phyloP scores from a whole-genome alignment of 2,329 filamentous ascomycete species.

The Colletotrichum magnum region DNA sequence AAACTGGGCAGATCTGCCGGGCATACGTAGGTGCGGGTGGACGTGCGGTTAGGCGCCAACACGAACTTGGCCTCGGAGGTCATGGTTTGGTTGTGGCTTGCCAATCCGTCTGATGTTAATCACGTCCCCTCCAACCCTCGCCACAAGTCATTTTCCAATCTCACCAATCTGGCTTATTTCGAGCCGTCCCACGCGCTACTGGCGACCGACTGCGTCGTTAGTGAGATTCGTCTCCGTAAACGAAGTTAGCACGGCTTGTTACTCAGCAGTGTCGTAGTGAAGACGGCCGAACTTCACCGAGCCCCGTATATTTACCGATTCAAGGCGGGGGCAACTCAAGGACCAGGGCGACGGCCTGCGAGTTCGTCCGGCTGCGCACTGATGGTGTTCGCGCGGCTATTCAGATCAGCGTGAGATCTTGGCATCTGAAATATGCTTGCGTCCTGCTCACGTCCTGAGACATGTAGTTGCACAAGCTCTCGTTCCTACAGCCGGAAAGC shows the following conservation, averaged over 20 bases:
- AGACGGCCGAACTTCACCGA: conserved; percentile 9
- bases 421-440: conserved; percentile 9
- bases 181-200: no score
- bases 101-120: conserved; percentile 12
- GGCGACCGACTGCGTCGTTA: no score
- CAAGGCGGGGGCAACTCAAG: conserved; percentile 11
- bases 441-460: conserved; percentile 20
- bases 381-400: conserved; percentile 23
- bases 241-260: not conserved
- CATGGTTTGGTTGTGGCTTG: conserved; percentile 13
- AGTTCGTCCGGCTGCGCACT: conserved; percentile 8
- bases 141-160: not conserved
- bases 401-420: conserved; percentile 14
- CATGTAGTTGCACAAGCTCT: conserved; percentile 23
- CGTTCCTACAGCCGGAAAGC: not conserved
- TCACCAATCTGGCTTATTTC: no score
- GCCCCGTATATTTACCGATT: conserved; percentile 14
- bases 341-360: conserved; percentile 8
- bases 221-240: not conserved
- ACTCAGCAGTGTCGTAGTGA: conserved; percentile 16
- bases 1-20: not conserved
- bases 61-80: not conserved
- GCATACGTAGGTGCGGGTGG: not conserved
- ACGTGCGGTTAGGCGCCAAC: not conserved
- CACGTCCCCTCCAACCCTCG: not conserved